Percentiles rank a stretch among this genome's conserved stretches.
Conservation (phyloP, 2,329 filamentous ascomycete species). For the Sclerotinia subarctica region DNA sequence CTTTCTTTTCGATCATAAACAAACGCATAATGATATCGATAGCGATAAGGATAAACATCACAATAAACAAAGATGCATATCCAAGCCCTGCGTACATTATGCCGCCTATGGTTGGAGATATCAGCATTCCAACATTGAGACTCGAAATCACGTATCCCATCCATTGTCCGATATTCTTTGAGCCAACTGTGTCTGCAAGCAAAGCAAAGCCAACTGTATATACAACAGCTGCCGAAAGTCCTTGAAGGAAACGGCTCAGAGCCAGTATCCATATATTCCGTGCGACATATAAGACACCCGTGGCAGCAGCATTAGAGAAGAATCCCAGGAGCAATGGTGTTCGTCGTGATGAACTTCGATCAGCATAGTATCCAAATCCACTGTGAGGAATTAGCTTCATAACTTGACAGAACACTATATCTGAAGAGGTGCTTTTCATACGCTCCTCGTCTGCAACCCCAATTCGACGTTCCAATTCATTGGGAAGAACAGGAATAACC, state of each 20-base stretch:
- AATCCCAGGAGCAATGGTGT: conserved; percentile 61
- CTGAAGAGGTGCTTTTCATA: background rate
- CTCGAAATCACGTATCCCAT: conserved; percentile 60
- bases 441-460: conserved; percentile 45
- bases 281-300: conserved; percentile 59
- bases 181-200: conserved; percentile 66
- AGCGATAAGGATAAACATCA: conserved; percentile 52
- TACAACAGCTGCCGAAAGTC: conserved; percentile 60
- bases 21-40: conserved; percentile 54
- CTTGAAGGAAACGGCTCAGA: conserved; percentile 22
- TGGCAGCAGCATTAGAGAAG: conserved; percentile 39
- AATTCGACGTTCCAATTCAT: conserved; percentile 55
- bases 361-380: conserved; percentile 51
- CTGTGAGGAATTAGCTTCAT: conserved; percentile 37
- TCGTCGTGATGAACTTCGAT: conserved; percentile 58
- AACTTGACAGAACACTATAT: background rate
- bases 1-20: conserved; percentile 55
- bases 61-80: conserved; percentile 57
- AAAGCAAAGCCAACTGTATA: conserved; percentile 71
- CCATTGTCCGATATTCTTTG: conserved; percentile 54
- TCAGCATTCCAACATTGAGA: conserved; percentile 53
- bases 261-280: conserved; percentile 7
- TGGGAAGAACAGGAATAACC: conserved; percentile 64
- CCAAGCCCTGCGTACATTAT: conserved; percentile 41
- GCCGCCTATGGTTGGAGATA: conserved; percentile 44